A percentile compares a stretch with the other conserved stretches of the same genome.
Conservation (phyloP, 2,329 filamentous ascomycete species). For the Grosmannia serpens region DNA sequence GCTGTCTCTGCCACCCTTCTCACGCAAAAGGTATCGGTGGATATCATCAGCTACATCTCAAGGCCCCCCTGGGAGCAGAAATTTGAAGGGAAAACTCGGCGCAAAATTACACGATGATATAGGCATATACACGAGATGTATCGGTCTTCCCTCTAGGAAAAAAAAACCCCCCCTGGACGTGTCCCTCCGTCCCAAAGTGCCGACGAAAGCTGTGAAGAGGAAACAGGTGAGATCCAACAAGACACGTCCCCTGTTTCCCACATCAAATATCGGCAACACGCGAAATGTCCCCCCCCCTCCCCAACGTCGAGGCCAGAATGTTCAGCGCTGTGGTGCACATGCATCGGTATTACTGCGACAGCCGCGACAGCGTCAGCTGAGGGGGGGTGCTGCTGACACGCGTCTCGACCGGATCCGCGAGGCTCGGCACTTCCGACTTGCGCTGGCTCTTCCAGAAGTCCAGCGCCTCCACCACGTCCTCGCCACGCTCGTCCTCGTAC, state of each 20-base stretch:
- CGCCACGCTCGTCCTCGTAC: slow-evolving; percentile 89
- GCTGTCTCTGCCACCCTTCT: not conserved
- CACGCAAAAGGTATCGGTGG: not conserved
- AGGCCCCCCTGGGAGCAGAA: not conserved
- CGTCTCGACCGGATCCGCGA: not conserved
- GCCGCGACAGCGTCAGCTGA: not conserved
- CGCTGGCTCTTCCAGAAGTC: slow-evolving; percentile 82
- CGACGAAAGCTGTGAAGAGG: not conserved
- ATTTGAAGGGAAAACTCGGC: not conserved
- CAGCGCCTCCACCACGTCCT: slow-evolving; percentile 86
- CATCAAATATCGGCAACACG: not conserved
- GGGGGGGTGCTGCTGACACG: not conserved
- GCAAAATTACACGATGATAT: slow-evolving; percentile 3
- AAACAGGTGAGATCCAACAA: not conserved
- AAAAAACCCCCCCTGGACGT: not conserved
- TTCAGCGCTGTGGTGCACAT: not conserved
- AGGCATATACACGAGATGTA: not conserved
- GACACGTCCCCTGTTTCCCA: not conserved
- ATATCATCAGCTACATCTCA: not conserved
- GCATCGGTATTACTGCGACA: slow-evolving; percentile 6
- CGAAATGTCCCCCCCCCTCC: not conserved
- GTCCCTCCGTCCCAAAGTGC: not conserved
- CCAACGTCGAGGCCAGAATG: not conserved
- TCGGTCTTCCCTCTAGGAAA: not conserved
- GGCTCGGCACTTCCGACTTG: slow-evolving; percentile 22